phyloP scores from a whole-genome alignment of 371 early-diverging fungal genomes.

The Apophysomyces elegans region DNA sequence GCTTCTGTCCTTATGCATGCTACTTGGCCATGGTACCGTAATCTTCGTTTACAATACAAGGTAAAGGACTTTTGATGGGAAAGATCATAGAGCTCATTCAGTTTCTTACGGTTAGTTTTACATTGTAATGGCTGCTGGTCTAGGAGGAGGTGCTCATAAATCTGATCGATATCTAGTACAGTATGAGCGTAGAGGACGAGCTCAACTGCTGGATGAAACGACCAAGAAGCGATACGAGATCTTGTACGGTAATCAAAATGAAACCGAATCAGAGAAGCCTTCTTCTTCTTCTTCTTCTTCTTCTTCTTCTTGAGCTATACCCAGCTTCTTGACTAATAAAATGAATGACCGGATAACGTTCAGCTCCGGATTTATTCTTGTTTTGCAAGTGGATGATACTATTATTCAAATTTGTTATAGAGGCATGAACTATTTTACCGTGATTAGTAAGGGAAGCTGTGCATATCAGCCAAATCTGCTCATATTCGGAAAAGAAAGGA shows the following conservation, averaged over 20 bases:
- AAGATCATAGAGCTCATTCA: neutral
- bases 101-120: slow-evolving; percentile 39
- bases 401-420: too few relatives aligned
- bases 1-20: slow-evolving; percentile 48
- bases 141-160: slow-evolving; percentile 57
- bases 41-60: slow-evolving; percentile 51
- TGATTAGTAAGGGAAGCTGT: too few relatives aligned
- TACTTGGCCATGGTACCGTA: slow-evolving; percentile 52
- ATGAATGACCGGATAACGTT: neutral
- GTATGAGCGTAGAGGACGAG: slow-evolving; percentile 56
- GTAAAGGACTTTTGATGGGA: slow-evolving; percentile 20
- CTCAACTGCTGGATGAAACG: slow-evolving; percentile 43
- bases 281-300: neutral
- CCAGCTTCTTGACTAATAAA: neutral
- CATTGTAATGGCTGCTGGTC: slow-evolving; percentile 53
- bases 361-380: neutral
- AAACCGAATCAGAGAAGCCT: slow-evolving; percentile 9
- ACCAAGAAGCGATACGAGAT: slow-evolving; percentile 49
- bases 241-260: slow-evolving; percentile 38
- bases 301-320: neutral
- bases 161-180: slow-evolving; percentile 58
- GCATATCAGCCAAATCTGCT: neutral
- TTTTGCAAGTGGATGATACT: too few relatives aligned
- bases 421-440: too few relatives aligned
- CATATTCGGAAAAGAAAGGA: neutral